Evolutionary conservation across 352 stramenopile genomes (phyloP).

Genomic region (Globisporangium ultimum): DNA sequence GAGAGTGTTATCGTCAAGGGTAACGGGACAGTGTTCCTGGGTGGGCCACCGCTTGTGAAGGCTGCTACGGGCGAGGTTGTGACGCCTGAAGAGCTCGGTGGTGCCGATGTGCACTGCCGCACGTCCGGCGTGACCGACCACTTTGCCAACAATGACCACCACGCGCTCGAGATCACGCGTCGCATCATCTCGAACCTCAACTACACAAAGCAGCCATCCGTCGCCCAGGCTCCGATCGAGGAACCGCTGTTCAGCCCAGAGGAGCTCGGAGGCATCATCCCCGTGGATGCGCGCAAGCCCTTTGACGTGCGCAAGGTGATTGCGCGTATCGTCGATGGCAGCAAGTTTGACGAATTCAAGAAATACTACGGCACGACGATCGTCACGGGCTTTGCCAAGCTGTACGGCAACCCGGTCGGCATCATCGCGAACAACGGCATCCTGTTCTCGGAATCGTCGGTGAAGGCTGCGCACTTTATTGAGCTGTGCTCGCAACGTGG

Average conservation of each 20-base stretch:
- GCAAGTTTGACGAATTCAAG: slow-evolving; percentile 98
- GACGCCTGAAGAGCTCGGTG: slow-evolving; percentile 93
- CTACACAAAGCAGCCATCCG: slow-evolving; percentile 30
- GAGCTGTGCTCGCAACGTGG: slow-evolving; percentile 95
- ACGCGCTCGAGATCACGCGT: slow-evolving; percentile 90
- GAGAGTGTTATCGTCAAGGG: slow-evolving; percentile 97
- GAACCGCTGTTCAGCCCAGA: slow-evolving; percentile 91
- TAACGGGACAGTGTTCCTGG: slow-evolving; percentile 97
- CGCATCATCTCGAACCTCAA: slow-evolving; percentile 94
- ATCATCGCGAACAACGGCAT: slow-evolving; percentile 99
- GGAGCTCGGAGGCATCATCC: slow-evolving; percentile 94
- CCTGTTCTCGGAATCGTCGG: slow-evolving; percentile 89
- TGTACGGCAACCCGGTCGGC: slow-evolving; percentile 94
- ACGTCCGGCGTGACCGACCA: slow-evolving; percentile 96
- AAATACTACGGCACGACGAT: slow-evolving; percentile 95
- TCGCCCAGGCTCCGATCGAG: slow-evolving; percentile 70
- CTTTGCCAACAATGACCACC: slow-evolving; percentile 93
- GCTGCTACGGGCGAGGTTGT: slow-evolving; percentile 97
- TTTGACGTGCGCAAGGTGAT: slow-evolving; percentile 97
- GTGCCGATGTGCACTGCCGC: slow-evolving; percentile 89
- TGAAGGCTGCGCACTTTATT: slow-evolving; percentile 98
- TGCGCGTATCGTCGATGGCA: slow-evolving; percentile 95
- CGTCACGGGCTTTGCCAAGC: slow-evolving; percentile 94
- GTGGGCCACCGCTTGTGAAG: slow-evolving; percentile 96
- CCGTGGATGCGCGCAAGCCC: slow-evolving; percentile 91